Percentiles rank a stretch among this genome's conserved stretches.
Evolutionary conservation across 305 asterid species (phyloP).

Genomic region (Ajuga reptans): DNA sequence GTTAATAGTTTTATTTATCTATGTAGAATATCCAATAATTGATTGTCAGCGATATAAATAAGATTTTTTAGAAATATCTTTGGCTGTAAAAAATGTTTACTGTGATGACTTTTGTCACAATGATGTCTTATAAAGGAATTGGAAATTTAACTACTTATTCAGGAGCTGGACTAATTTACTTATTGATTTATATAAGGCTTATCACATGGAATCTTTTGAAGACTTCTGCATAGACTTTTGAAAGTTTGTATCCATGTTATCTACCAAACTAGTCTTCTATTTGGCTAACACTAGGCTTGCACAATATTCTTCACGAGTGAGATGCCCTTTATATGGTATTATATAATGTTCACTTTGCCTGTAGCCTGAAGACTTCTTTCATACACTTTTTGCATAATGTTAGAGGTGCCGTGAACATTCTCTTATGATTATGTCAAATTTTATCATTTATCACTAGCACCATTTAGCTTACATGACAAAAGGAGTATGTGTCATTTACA

Average conservation of each 20-base stretch:
- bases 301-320: too few relatives aligned
- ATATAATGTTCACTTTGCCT: background rate
- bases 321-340: too few relatives aligned
- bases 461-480: background rate
- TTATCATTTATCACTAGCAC: background rate
- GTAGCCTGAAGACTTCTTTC: background rate
- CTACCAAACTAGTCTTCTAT: background rate
- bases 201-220: background rate
- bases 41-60: background rate
- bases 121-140: background rate
- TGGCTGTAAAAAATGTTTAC: background rate
- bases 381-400: background rate
- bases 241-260: background rate
- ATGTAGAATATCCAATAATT: background rate
- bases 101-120: background rate
- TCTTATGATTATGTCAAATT: background rate
- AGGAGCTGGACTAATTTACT: background rate
- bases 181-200: background rate
- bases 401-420: background rate
- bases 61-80: background rate
- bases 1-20: background rate
- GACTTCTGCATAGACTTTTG: background rate
- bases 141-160: background rate
- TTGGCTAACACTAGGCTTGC: background rate
- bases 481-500: background rate